phyloP scores from a whole-genome alignment of 2,329 filamentous ascomycete species.

The Aspergillus proliferans region DNA sequence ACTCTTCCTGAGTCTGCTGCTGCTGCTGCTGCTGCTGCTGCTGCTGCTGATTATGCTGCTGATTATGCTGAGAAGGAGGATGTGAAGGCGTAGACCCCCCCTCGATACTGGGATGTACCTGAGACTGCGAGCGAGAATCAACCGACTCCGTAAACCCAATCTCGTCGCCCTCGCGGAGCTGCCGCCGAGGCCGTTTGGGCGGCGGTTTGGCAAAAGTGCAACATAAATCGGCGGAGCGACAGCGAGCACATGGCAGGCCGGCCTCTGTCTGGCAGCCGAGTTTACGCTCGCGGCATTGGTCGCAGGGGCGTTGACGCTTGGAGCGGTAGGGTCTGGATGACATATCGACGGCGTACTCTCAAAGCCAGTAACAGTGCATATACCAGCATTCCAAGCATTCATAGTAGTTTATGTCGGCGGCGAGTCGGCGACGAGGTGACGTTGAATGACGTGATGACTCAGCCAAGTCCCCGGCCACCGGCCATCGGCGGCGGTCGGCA shows the following conservation, averaged over 20 bases:
- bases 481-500: neutral
- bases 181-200: slow-evolving; percentile 15
- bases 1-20: neutral
- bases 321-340: slow-evolving; percentile 25
- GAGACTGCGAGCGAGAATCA: neutral
- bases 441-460: neutral
- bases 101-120: neutral
- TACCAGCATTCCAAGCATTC: neutral
- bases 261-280: slow-evolving; percentile 22
- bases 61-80: neutral
- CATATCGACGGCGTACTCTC: slow-evolving; percentile 4
- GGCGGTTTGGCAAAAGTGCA: slow-evolving; percentile 21
- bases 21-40: neutral
- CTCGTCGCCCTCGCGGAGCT: neutral
- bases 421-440: too few relatives aligned
- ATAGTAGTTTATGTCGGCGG: neutral
- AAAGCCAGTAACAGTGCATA: neutral
- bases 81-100: neutral
- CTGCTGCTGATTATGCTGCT: neutral
- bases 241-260: slow-evolving; percentile 20
- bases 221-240: slow-evolving; percentile 17
- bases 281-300: slow-evolving; percentile 28
- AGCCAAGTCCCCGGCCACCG: neutral
- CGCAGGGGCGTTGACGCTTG: slow-evolving; percentile 28
- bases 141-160: neutral